phyloP scores from a whole-genome alignment of 129 eudicot species.

The Logfia minima region DNA sequence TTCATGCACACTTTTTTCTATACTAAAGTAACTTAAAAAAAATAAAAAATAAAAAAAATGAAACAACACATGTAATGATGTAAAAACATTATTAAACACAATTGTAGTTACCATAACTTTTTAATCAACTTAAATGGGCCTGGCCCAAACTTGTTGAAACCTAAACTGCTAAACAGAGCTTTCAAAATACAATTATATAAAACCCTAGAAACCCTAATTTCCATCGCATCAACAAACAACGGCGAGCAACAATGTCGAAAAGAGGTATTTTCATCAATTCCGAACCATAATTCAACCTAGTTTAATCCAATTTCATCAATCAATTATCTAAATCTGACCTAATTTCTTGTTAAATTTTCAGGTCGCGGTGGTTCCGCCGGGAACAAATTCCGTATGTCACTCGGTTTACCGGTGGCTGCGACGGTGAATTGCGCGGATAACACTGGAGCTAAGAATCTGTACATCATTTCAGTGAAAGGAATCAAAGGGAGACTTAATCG shows the following conservation, averaged over 20 bases:
- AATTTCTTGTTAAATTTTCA: constrained; percentile 16
- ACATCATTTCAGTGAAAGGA: constrained; percentile 88
- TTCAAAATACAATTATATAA: constrained; percentile 5
- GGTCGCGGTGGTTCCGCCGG: constrained; percentile 99
- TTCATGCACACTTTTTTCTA: not conserved
- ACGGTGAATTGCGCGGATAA: constrained; percentile 95
- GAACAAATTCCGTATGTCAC: constrained; percentile 94
- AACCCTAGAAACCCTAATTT: constrained; percentile 21
- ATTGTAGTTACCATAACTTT: not conserved
- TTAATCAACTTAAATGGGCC: not conserved
- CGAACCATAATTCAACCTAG: not conserved
- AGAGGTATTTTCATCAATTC: constrained; percentile 36
- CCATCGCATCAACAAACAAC: constrained; percentile 9
- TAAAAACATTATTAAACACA: not conserved
- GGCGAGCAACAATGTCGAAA: constrained; percentile 59
- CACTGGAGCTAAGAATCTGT: constrained; percentile 89
- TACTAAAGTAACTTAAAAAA: too few species aligned
- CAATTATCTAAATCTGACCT: not conserved
- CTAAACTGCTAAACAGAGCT: constrained; percentile 16
- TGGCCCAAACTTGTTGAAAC: constrained; percentile 26
- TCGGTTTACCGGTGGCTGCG: constrained; percentile 96
- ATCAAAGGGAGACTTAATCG: constrained; percentile 82
- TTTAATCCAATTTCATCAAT: not conserved
- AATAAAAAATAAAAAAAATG: too few species aligned
- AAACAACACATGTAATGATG: too few species aligned